Percentiles rank a stretch among this genome's conserved stretches.
phyloP scores from a whole-genome alignment of 2,329 filamentous ascomycete species.

The Cladorrhinum sp. region DNA sequence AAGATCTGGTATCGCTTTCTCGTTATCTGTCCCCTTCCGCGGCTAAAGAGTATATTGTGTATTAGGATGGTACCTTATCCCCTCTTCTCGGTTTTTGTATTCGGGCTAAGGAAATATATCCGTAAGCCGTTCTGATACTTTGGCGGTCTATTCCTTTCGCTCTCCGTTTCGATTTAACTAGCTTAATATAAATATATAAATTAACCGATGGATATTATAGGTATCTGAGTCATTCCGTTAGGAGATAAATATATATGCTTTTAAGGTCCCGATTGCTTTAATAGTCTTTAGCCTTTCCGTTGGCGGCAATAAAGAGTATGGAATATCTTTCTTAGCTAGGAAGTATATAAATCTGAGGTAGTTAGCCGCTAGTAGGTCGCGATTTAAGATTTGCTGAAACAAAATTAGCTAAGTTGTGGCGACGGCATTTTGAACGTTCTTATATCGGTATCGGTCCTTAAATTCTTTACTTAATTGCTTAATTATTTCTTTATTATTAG shows the following conservation, averaged over 20 bases:
- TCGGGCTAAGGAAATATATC: no score
- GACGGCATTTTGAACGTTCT: slow-evolving; percentile 28
- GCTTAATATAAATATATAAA: slow-evolving; percentile 31
- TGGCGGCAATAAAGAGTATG: slow-evolving; percentile 26
- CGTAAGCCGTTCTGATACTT: no score
- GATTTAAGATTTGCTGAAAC: slow-evolving; percentile 30
- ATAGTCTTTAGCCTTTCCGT: slow-evolving; percentile 13
- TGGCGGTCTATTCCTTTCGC: no score
- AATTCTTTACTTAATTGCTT: slow-evolving; percentile 33
- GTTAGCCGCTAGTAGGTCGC: slow-evolving; percentile 28
- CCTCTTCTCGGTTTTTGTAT: no score
- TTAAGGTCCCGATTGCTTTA: slow-evolving; percentile 29
- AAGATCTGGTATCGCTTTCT: no score
- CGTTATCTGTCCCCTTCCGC: no score
- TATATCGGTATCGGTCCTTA: slow-evolving; percentile 30
- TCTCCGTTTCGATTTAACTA: slow-evolving; percentile 25
- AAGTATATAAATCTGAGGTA: slow-evolving; percentile 33
- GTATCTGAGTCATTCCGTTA: slow-evolving; percentile 19
- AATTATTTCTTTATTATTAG: slow-evolving; percentile 24
- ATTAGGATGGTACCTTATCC: no score
- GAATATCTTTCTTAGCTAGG: slow-evolving; percentile 32
- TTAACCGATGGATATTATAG: slow-evolving; percentile 34
- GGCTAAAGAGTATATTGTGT: no score
- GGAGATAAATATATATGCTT: slow-evolving; percentile 33
- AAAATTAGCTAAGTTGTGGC: slow-evolving; percentile 36